A percentile compares a stretch with the other conserved stretches of the same genome.
These are phyloP conservation scores for Hawksworthiomyces lignivorus DNA, from an alignment of 2,329 filamentous ascomycete genomes.

Conservation along the genomic window DNA sequence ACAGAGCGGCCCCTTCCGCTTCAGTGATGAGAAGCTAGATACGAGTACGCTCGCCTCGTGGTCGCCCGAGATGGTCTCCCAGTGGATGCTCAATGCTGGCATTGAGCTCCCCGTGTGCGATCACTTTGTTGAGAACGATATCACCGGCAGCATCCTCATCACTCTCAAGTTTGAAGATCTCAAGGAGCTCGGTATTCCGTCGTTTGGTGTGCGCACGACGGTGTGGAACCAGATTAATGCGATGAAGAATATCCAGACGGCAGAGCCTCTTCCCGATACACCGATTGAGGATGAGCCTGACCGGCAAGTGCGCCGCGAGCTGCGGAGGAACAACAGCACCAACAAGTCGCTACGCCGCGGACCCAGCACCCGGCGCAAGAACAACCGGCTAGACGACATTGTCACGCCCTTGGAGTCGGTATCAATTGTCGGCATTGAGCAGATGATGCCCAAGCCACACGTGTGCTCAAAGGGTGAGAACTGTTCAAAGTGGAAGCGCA, in stretches of 20 bases:
- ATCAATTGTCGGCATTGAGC: conserved; percentile 87
- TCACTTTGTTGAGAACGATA: conserved; percentile 86
- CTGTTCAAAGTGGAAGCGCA: conserved; percentile 73
- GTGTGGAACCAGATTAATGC: conserved; percentile 73
- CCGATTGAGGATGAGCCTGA: conserved; percentile 54
- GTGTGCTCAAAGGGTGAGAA: conserved; percentile 79
- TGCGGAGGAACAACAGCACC: conserved; percentile 21
- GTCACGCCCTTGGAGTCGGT: conserved; percentile 77
- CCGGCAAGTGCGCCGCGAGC: conserved; percentile 40
- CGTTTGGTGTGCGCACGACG: conserved; percentile 72
- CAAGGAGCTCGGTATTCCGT: conserved; percentile 71
- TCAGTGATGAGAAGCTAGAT: conserved; percentile 50
- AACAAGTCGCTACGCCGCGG: conserved; percentile 32
- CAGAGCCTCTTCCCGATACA: conserved; percentile 47
- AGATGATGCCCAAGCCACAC: conserved; percentile 77
- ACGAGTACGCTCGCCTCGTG: conserved; percentile 54
- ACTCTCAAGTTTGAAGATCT: conserved; percentile 88
- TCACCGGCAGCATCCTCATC: conserved; percentile 77
- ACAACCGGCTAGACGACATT: conserved; percentile 47
- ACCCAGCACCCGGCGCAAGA: conserved; percentile 30
- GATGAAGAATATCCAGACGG: conserved; percentile 49
- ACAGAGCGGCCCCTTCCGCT: conserved; percentile 45
- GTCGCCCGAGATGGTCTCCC: conserved; percentile 69
- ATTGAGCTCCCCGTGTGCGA: conserved; percentile 71
- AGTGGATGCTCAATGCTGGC: conserved; percentile 79